Percentiles rank a stretch among this genome's conserved stretches.
Conservation (phyloP, 805 yeast species). For the Teunomyces aglyptinius region DNA sequence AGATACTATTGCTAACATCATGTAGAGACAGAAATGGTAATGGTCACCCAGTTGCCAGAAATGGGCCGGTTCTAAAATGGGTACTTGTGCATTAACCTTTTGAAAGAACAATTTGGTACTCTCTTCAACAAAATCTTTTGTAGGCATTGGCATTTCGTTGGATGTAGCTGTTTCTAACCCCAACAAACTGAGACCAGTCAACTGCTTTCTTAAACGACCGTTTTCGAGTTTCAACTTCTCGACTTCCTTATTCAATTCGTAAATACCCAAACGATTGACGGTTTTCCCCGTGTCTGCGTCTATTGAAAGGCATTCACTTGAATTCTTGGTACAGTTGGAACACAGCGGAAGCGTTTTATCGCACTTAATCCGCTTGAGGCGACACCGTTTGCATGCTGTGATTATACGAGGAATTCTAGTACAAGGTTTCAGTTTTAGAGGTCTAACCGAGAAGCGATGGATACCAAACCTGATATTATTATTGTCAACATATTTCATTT, state of each 20-base stretch:
- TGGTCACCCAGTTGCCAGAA: background rate
- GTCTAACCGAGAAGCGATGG: background rate
- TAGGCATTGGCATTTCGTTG: background rate
- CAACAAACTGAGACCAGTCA: background rate
- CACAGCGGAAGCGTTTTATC: background rate
- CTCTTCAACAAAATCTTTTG: background rate
- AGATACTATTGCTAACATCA: background rate
- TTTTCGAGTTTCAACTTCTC: background rate
- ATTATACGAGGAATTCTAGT: background rate
- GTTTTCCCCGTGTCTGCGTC: background rate
- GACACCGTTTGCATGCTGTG: slow-evolving; percentile 2
- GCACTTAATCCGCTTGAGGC: slow-evolving; percentile 1
- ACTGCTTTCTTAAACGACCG: background rate
- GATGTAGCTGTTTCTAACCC: background rate
- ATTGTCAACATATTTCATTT: background rate
- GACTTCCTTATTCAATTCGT: background rate
- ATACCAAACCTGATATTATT: background rate
- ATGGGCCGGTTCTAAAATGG: background rate
- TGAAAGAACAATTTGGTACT: background rate
- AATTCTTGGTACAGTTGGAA: background rate
- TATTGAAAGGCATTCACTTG: background rate
- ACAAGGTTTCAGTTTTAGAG: background rate
- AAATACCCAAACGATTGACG: background rate
- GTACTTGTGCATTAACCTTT: background rate
- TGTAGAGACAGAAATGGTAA: background rate